Conservation (phyloP, 2,329 filamentous ascomycete species). For the Didymella lethalis region DNA sequence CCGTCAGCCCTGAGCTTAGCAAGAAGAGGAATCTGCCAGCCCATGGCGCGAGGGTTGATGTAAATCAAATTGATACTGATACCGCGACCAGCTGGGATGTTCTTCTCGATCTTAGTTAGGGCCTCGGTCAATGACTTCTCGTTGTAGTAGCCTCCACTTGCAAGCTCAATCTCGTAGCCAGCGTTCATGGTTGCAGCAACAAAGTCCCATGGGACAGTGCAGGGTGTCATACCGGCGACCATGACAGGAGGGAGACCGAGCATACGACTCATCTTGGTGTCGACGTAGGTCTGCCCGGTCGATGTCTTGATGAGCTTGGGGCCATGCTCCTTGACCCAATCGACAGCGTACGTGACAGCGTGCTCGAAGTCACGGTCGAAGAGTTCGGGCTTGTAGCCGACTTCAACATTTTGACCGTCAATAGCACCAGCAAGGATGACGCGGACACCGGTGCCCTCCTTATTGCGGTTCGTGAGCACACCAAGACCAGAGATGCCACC, state of each 20-base stretch:
- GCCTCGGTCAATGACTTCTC: conserved; percentile 55
- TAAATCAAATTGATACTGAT: conserved; percentile 64
- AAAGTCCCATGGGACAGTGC: conserved; percentile 59
- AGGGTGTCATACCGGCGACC: conserved; percentile 60
- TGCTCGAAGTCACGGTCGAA: conserved; percentile 96
- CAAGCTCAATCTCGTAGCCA: conserved; percentile 59
- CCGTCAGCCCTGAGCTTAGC: conserved; percentile 57
- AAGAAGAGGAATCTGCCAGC: conserved; percentile 62
- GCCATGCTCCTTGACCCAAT: conserved; percentile 98
- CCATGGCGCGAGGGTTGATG: conserved; percentile 61
- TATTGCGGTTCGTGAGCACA: conserved; percentile 96
- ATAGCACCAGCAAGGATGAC: conserved; percentile 96
- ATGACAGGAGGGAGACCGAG: conserved; percentile 58
- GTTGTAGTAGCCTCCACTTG: conserved; percentile 61
- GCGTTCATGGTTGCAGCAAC: conserved; percentile 63
- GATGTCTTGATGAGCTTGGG: conserved; percentile 92
- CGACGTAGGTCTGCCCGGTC: conserved; percentile 86
- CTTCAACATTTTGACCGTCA: conserved; percentile 85
- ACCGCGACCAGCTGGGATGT: conserved; percentile 58
- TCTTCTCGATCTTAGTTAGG: conserved; percentile 55
- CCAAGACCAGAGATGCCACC: conserved; percentile 96
- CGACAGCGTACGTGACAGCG: conserved; percentile 90
- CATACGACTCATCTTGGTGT: conserved; percentile 74
- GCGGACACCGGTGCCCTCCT: conserved; percentile 96
- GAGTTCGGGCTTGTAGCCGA: conserved; percentile 97